These are phyloP conservation scores for Scutellaria galericulata DNA, from an alignment of 257 asterid genomes.

Conservation along the genomic window DNA sequence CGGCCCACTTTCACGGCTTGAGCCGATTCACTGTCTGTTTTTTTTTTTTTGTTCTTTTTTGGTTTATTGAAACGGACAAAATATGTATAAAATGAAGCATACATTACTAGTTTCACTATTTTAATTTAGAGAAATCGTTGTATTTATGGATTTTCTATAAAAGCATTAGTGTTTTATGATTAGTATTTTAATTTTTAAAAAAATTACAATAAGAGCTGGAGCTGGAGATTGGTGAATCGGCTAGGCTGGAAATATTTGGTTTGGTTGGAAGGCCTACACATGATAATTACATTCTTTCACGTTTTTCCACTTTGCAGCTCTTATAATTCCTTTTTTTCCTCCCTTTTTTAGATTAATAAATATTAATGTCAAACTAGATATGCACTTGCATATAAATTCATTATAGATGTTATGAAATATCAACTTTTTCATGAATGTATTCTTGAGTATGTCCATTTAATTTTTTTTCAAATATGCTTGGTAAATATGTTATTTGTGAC, in stretches of 20 bases:
- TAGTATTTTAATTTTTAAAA: background rate
- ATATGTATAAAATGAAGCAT: too few relatives aligned
- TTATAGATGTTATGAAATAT: too few relatives aligned
- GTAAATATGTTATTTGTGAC: too few relatives aligned
- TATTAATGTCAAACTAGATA: background rate
- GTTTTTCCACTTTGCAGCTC: slow-evolving; percentile 36
- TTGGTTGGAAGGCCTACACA: slow-evolving; percentile 47
- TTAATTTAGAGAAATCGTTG: too few relatives aligned
- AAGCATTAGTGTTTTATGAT: too few relatives aligned
- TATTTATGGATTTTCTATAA: too few relatives aligned
- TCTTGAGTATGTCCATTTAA: too few relatives aligned
- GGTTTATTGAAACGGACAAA: too few relatives aligned
- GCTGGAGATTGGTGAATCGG: background rate
- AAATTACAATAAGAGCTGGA: slow-evolving; percentile 20
- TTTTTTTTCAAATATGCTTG: too few relatives aligned
- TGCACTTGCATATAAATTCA: too few relatives aligned
- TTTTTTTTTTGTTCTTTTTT: background rate
- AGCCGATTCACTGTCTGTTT: background rate
- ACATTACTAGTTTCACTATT: background rate
- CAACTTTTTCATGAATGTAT: too few relatives aligned
- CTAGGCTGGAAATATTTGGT: slow-evolving; percentile 12
- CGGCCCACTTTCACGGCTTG: slow-evolving; percentile 29
- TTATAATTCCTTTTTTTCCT: slow-evolving; percentile 17
- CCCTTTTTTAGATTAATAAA: background rate
- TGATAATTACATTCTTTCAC: slow-evolving; percentile 48